Evolutionary conservation across 352 stramenopile genomes (phyloP).

Genomic region (Phytophthora cactorum): DNA sequence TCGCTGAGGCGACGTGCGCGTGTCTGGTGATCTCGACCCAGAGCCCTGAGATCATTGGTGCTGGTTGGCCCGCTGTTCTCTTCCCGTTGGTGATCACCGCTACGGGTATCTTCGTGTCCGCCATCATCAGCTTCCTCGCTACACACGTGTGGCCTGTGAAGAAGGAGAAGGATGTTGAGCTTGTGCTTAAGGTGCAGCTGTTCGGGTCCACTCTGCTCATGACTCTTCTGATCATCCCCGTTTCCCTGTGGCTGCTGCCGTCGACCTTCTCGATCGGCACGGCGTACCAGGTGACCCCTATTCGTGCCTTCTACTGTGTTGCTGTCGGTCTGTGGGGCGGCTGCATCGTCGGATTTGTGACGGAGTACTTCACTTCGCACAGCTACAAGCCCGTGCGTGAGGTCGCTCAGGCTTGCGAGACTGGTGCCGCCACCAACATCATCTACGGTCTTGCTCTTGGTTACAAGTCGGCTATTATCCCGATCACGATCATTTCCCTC

Average conservation of each 20-base stretch:
- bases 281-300: slow-evolving; percentile 80
- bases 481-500: slow-evolving; percentile 97
- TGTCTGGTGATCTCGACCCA: slow-evolving; percentile 97
- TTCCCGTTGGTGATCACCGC: slow-evolving; percentile 98
- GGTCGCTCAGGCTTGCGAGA: slow-evolving; percentile 97
- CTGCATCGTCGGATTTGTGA: slow-evolving; percentile 98
- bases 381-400: slow-evolving; percentile 96
- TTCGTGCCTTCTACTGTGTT: slow-evolving; percentile 93
- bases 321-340: slow-evolving; percentile 96
- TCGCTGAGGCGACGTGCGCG: slow-evolving; percentile 99
- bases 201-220: slow-evolving; percentile 97
- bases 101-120: slow-evolving; percentile 97
- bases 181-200: slow-evolving; percentile 98
- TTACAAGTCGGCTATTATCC: slow-evolving; percentile 99
- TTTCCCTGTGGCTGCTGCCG: slow-evolving; percentile 93
- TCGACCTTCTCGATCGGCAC: slow-evolving; percentile 88
- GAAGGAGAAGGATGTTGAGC: slow-evolving; percentile 96
- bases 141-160: slow-evolving; percentile 97
- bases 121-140: slow-evolving; percentile 97
- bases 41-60: slow-evolving; percentile 89
- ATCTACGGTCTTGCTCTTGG: slow-evolving; percentile 99
- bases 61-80: slow-evolving; percentile 95
- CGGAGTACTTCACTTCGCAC: slow-evolving; percentile 99
- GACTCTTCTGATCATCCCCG: slow-evolving; percentile 92
- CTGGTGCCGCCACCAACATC: slow-evolving; percentile 99